Evolutionary conservation across 78 protist genomes (phyloP), one percentile per base, ranked within the genome.

Genomic region (Dictyostelium firmibasis): DNA sequence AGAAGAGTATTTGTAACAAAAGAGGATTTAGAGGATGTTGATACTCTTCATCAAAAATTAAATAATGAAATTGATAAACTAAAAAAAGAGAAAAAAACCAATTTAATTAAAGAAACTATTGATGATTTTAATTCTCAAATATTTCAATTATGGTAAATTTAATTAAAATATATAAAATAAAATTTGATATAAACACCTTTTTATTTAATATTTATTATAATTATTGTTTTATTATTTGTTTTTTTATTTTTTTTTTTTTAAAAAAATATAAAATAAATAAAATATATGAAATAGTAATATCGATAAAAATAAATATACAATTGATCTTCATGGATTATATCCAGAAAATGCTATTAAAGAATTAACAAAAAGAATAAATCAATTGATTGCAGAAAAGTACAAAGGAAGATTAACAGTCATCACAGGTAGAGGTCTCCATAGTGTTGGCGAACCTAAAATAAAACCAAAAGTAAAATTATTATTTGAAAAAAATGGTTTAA

Each of bases 271-370:
- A n/a, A n/a, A n/a, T n/a, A n/a, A n/a, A n/a, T n/a, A n/a, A n/a
- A n/a, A n/a, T n/a, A n/a, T n/a, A n/a, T n/a, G n/a, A n/a, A n/a
- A n/a, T 14, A 36, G 83, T 76, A 76, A 76, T 76, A 31, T 41
- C n/a, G 33, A n/a, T 76, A 76, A 20, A n/a, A 10, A 76, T 76
- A 76, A 76, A 76, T 76, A 76, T 76, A 38, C 50, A 76, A 76
- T 76, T 23, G 83, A 76, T n/a, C 29, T 76, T n/a, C 83, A 76
- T 76, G 83, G 83, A 2, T 41, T 76, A 38, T 76, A 29, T 76
- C 1, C 57, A 38, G 31, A 33, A 14, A 1, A 76, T 29, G 23
- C 83, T n/a, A 29, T 76, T 36, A 10, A 4, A 9, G 23, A n/a
- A 20, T n/a, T 76, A 41, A 76, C 36, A 11, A 47, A 41, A 8